Evolutionary conservation across 352 stramenopile genomes (phyloP).

Genomic region (Labyrinthula sp.): DNA sequence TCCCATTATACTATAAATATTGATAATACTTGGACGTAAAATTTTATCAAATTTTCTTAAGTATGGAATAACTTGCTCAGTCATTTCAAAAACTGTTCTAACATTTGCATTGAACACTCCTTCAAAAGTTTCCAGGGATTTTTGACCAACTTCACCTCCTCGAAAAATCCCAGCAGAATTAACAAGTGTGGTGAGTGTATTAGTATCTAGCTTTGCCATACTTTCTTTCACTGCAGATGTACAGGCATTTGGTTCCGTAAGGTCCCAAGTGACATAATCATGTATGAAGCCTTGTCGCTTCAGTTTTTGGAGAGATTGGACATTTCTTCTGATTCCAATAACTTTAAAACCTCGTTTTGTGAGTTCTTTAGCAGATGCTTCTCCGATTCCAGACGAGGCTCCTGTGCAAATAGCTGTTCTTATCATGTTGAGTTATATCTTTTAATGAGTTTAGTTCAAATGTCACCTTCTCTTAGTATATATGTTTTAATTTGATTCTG

Average conservation of each 20-base stretch:
- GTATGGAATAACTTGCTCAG: constrained; percentile 36
- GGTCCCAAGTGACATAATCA: constrained; percentile 10
- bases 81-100: constrained; percentile 39
- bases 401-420: no score
- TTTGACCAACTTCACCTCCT: constrained; percentile 34
- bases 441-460: no score
- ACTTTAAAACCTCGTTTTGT: constrained; percentile 30
- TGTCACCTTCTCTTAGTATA: no score
- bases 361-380: constrained; percentile 6
- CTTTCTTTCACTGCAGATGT: constrained; percentile 29
- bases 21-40: constrained; percentile 29
- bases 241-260: constrained; percentile 33
- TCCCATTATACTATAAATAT: constrained; percentile 8
- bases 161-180: constrained; percentile 38
- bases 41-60: constrained; percentile 32
- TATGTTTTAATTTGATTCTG: no score
- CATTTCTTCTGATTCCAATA: constrained; percentile 34
- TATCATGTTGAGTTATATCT: no score
- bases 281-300: constrained; percentile 27
- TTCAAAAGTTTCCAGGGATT: constrained; percentile 34
- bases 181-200: constrained; percentile 34
- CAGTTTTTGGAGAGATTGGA: constrained; percentile 30
- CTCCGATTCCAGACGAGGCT: constrained; percentile 12
- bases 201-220: constrained; percentile 31
- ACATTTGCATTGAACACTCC: constrained; percentile 39